Evolutionary conservation across 257 asterid species (phyloP).

Genomic region (Solanum clarkiae): DNA sequence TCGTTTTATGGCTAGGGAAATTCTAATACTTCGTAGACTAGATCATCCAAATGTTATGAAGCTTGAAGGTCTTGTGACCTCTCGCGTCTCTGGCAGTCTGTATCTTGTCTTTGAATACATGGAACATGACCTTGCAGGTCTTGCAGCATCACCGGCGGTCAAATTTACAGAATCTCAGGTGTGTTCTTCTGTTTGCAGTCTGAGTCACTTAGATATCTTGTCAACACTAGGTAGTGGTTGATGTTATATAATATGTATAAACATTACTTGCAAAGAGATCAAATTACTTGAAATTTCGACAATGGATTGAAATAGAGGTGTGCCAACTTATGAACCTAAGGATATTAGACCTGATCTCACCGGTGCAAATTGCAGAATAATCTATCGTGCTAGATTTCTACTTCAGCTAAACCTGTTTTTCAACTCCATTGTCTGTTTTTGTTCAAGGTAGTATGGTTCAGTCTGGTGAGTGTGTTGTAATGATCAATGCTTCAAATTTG

Average conservation of each 20-base stretch:
- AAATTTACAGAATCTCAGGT: conserved; percentile 85
- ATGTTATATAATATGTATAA: background rate
- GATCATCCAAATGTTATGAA: conserved; percentile 89
- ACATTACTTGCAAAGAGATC: background rate
- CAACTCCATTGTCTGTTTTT: background rate
- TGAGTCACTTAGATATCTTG: background rate
- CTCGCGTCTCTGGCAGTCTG: conserved; percentile 72
- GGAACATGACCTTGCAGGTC: conserved; percentile 96
- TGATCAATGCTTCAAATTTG: background rate
- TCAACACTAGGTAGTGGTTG: background rate
- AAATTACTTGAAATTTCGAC: background rate
- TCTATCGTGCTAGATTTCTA: background rate
- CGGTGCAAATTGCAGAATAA: background rate
- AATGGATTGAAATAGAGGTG: background rate
- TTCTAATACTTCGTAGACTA: conserved; percentile 70
- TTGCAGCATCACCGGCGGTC: conserved; percentile 52
- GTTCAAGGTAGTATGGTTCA: background rate
- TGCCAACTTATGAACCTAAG: background rate
- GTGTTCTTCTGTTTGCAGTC: background rate
- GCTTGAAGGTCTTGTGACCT: conserved; percentile 82
- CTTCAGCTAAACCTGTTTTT: background rate
- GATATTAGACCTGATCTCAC: background rate
- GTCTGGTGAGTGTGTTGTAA: background rate
- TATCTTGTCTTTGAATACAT: conserved; percentile 87
- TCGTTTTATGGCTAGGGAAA: conserved; percentile 93